A percentile compares a stretch with the other conserved stretches of the same genome.
Conservation (phyloP, 257 asterid species). For the Perilla frutescens region DNA sequence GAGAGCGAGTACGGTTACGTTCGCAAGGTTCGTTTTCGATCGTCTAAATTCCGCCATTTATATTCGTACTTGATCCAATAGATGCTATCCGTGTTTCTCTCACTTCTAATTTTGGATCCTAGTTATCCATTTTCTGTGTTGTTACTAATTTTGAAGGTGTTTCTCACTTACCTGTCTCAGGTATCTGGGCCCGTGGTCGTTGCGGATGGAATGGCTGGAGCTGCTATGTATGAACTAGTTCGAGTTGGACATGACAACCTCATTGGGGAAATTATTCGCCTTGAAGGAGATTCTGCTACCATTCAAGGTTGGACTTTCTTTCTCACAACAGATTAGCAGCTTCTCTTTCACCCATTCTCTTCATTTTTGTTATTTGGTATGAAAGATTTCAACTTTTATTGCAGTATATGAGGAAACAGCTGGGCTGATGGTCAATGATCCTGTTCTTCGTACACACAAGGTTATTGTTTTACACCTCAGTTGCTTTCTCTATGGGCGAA, state of each 20-base stretch:
- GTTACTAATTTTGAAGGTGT: no score
- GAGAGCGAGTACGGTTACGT: slow-evolving; percentile 99
- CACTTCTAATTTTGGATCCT: neutral
- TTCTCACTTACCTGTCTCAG: slow-evolving; percentile 33
- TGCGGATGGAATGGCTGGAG: slow-evolving; percentile 99
- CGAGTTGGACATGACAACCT: slow-evolving; percentile 97
- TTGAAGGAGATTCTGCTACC: slow-evolving; percentile 99
- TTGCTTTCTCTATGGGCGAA: neutral
- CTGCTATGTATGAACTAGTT: slow-evolving; percentile 98
- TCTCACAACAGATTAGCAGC: neutral
- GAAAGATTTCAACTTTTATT: slow-evolving; percentile 32
- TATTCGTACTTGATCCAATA: slow-evolving; percentile 10
- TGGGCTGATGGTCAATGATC: slow-evolving; percentile 93
- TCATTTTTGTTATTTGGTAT: neutral
- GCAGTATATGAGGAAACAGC: slow-evolving; percentile 98
- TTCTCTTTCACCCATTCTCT: neutral
- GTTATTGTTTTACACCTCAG: slow-evolving; percentile 38
- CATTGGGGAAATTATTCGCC: slow-evolving; percentile 93
- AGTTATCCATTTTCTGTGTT: no score
- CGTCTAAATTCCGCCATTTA: neutral
- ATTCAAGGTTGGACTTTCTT: slow-evolving; percentile 69
- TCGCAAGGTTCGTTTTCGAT: slow-evolving; percentile 66
- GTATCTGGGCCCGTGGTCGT: slow-evolving; percentile 98
- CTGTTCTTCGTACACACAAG: slow-evolving; percentile 95
- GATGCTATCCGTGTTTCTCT: neutral